Percentiles rank a stretch among this genome's conserved stretches.
Conservation (phyloP, 2,329 filamentous ascomycete species). For the Paecilomyces variotii region DNA sequence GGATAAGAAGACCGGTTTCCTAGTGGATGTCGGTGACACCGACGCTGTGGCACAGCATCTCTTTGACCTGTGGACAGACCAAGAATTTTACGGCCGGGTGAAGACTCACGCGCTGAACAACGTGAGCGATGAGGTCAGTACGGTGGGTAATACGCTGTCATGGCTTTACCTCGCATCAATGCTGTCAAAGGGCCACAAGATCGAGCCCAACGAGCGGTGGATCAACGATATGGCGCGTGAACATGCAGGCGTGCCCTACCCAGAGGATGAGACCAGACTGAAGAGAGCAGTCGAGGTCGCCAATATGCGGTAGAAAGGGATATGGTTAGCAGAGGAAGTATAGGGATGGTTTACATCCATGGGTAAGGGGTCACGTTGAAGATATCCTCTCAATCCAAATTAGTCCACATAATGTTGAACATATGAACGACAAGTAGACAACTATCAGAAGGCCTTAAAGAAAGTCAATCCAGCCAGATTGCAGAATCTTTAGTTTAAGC, state of each 20-base stretch:
- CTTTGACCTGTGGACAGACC: constrained; percentile 57
- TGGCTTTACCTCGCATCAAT: constrained; percentile 73
- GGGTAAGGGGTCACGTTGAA: not conserved
- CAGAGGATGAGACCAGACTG: constrained; percentile 53
- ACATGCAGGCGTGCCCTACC: constrained; percentile 53
- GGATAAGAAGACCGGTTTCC: constrained; percentile 62
- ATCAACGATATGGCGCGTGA: constrained; percentile 67
- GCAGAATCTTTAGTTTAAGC: not conserved
- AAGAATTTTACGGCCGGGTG: constrained; percentile 59
- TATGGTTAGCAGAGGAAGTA: not conserved
- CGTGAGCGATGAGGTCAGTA: constrained; percentile 74
- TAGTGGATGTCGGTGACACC: constrained; percentile 64
- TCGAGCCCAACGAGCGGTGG: constrained; percentile 57
- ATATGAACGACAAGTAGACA: not conserved
- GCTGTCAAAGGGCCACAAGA: constrained; percentile 49
- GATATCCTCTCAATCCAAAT: not conserved
- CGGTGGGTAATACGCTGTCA: constrained; percentile 65
- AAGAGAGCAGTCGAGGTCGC: constrained; percentile 23
- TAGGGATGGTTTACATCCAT: not conserved
- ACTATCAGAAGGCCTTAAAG: not conserved
- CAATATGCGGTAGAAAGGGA: constrained; percentile 10
- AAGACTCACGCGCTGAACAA: constrained; percentile 54
- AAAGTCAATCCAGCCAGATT: not conserved
- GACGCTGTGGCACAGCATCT: constrained; percentile 61
- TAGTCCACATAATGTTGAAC: not conserved